Conservation (phyloP, 1,284 basidiomycete species). For the Malassezia slooffiae region DNA sequence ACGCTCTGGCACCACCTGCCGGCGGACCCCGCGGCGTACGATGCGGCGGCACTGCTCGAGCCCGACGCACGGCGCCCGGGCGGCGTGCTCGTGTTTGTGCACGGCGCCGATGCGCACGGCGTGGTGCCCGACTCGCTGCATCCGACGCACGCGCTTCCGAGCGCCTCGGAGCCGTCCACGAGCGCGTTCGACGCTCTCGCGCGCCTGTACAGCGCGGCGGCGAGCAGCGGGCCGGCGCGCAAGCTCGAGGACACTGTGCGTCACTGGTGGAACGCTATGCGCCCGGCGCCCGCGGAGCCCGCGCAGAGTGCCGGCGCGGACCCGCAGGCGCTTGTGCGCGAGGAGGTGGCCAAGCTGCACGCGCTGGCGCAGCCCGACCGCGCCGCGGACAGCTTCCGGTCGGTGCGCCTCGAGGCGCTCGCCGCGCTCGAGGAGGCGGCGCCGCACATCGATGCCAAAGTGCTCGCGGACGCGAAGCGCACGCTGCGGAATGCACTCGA, state of each 20-base stretch:
- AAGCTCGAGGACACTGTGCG: neutral
- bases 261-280: too few species aligned
- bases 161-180: neutral
- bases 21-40: constrained; percentile 7
- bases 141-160: constrained; percentile 5
- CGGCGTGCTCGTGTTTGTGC: constrained; percentile 3
- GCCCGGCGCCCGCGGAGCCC: too few species aligned
- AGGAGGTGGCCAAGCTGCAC: neutral
- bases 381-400: neutral
- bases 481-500: too few species aligned
- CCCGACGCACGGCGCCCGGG: neutral
- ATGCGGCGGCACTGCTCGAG: constrained; percentile 6
- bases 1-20: constrained; percentile 14
- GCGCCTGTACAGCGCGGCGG: neutral
- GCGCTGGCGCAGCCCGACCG: neutral
- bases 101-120: neutral
- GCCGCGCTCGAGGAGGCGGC: constrained; percentile 3
- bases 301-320: too few species aligned
- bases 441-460: too few species aligned
- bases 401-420: constrained; percentile 5
- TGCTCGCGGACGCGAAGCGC: too few species aligned
- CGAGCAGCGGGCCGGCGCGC: neutral
- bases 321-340: neutral
- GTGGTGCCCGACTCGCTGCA: constrained; percentile 5
- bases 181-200: neutral